Evolutionary conservation across 179 eudicot species (phyloP), one percentile per base, ranked within the genome.

Genomic region (Pouteria campechiana): DNA sequence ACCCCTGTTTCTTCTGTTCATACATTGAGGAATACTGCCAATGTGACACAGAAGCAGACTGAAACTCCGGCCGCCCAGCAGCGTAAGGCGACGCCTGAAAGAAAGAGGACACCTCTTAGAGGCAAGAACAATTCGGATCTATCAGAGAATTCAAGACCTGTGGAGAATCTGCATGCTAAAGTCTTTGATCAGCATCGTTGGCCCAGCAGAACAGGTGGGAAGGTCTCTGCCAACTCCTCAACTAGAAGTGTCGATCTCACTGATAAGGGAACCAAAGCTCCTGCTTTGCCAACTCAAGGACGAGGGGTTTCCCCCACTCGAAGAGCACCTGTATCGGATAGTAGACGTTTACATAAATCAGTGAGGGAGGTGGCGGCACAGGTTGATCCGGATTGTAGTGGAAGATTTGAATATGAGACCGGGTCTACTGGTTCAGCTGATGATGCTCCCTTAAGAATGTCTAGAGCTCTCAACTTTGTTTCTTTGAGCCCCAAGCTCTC

Each of bases 91-190:
- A 90, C 94, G 3, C 87, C 92, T 0, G 94, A 86, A 65, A 86
- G 96, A 59, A 83, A 68, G 69, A 59, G 81, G 41, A 86, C 84
- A 28, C 96, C 94, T 7, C 67, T 77, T 40, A 87, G 69, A 51
- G 99, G 85, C 25, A 82, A 75, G 61, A 75, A 67, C 51, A 64
- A 53, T 3, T 15, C 69, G 41, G 81, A 82, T 55, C 90, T 74
- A 17, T 65, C 76, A 3, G 94, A 90, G 83, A 90, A 90, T 67
- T 78, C 81, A 11, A 81, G 75, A 57, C 97, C 97, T 1, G 64
- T 67, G 37, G 85, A 77, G 49, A 51, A 66, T 54, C 31, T 34
- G 27, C 70, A 73, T 37, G 48, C 80, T 7, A 62, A 88, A 58
- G 25, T 78, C 41, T 72, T 78, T 11, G 95, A 85, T 52, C 95